A percentile compares a stretch with the other conserved stretches of the same genome.
Evolutionary conservation across 106 monocot genomes (phyloP).

Genomic region (Alisma plantagoaquatica): DNA sequence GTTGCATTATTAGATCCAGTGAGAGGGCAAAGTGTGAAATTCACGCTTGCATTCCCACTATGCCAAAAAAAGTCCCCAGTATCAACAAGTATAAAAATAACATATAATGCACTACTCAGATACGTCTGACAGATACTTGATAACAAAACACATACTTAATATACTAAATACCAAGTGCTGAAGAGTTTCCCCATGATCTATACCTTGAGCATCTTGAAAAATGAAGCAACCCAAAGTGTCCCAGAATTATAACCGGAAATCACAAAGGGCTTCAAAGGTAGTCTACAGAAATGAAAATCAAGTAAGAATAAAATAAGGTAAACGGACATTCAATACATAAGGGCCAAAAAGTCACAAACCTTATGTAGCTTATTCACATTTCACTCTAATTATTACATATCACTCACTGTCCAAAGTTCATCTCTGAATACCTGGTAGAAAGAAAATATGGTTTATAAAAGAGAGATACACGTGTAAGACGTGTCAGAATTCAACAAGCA

Average conservation of each 20-base stretch:
- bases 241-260: slow-evolving; percentile 32
- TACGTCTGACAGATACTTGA: too few species aligned
- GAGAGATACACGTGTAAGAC: neutral
- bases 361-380: slow-evolving; percentile 32
- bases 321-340: neutral
- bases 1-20: too few species aligned
- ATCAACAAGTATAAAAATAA: too few species aligned
- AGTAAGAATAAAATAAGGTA: neutral
- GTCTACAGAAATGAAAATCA: slow-evolving; percentile 15
- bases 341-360: slow-evolving; percentile 10
- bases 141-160: too few species aligned
- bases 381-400: slow-evolving; percentile 18
- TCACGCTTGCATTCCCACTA: too few species aligned
- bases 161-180: too few species aligned
- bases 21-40: too few species aligned
- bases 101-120: too few species aligned
- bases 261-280: slow-evolving; percentile 22
- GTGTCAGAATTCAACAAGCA: neutral
- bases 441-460: neutral
- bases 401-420: slow-evolving; percentile 78
- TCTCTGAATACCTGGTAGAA: slow-evolving; percentile 23
- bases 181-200: too few species aligned
- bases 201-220: slow-evolving; percentile 29
- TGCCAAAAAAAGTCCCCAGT: too few species aligned
- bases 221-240: slow-evolving; percentile 37